Conservation (phyloP, 2,329 filamentous ascomycete species). For the Arthrobotrys sinensis region DNA sequence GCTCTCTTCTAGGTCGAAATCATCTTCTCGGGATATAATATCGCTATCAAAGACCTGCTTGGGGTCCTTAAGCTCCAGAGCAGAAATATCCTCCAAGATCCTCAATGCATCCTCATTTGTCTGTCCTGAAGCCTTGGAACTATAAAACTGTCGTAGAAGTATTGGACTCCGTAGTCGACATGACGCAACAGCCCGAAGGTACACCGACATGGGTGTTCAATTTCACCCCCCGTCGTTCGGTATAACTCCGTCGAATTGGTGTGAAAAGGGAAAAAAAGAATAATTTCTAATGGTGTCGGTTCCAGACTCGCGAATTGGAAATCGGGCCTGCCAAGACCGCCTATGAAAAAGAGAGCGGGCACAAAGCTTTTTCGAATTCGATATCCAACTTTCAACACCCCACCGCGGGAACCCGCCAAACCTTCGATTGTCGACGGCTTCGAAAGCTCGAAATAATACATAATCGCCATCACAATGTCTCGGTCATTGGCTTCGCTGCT, state of each 20-base stretch:
- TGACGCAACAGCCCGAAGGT: constrained; percentile 34
- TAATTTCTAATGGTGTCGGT: constrained; percentile 18
- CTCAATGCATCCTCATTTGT: constrained; percentile 29
- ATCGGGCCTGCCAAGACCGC: constrained; percentile 6
- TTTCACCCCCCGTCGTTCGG: not conserved
- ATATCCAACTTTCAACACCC: constrained; percentile 36
- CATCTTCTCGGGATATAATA: constrained; percentile 6
- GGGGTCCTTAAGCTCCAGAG: constrained; percentile 24
- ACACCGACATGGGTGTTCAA: constrained; percentile 36
- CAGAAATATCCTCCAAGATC: constrained; percentile 33
- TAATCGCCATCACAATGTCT: constrained; percentile 28
- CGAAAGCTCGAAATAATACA: not conserved
- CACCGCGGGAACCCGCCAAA: constrained; percentile 4
- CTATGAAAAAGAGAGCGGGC: constrained; percentile 12
- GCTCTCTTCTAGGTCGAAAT: not conserved
- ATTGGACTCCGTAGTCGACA: constrained; percentile 27
- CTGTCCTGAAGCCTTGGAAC: constrained; percentile 19
- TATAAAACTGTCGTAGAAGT: constrained; percentile 22
- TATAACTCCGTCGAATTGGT: constrained; percentile 4
- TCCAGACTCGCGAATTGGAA: not conserved
- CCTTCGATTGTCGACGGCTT: not conserved
- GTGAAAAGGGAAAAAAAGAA: not conserved
- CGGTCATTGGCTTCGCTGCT: constrained; percentile 39
- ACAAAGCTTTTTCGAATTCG: constrained; percentile 27
- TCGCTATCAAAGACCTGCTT: constrained; percentile 46